These are phyloP conservation scores for Cyanidioschyzon merolae DNA, from an alignment of 23 red algal species.

Conservation along the genomic window DNA sequence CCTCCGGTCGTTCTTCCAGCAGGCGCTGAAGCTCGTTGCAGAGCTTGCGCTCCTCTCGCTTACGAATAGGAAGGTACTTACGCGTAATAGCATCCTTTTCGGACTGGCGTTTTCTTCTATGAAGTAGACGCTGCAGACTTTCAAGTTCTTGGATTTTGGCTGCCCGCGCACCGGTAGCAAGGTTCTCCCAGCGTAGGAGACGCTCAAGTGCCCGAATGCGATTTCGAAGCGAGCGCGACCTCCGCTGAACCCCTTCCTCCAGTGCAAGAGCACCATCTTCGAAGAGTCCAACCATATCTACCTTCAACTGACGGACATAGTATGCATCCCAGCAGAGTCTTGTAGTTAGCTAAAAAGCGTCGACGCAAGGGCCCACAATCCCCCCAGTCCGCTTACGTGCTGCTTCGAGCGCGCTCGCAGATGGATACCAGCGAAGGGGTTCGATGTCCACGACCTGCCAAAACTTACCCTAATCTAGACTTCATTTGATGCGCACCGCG, in stretches of 20 bases:
- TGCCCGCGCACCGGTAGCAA: background rate
- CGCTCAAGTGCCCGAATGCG: background rate
- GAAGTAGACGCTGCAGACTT: background rate
- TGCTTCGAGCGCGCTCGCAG: too few species aligned
- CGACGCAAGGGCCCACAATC: too few species aligned
- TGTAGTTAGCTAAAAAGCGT: too few species aligned
- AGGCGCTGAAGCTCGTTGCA: background rate
- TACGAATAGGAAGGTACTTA: background rate
- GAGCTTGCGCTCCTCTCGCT: background rate
- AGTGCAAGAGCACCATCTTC: background rate
- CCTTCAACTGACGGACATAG: too few species aligned
- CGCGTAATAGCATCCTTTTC: background rate
- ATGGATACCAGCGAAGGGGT: too few species aligned
- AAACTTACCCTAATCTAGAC: too few species aligned
- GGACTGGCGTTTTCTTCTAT: conserved; percentile 24
- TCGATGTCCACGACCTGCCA: too few species aligned
- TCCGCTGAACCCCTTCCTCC: background rate
- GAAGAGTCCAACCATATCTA: too few species aligned
- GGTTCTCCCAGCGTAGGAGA: background rate
- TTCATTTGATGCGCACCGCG: too few species aligned
- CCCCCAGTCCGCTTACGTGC: too few species aligned
- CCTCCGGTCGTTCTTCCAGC: conserved; percentile 1
- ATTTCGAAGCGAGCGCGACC: background rate
- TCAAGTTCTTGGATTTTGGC: background rate
- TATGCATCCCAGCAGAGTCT: too few species aligned